Base-by-base conservation (phyloP, 768 basidiomycete genomes). In the Phanerodontia chrysosporium region DNA sequence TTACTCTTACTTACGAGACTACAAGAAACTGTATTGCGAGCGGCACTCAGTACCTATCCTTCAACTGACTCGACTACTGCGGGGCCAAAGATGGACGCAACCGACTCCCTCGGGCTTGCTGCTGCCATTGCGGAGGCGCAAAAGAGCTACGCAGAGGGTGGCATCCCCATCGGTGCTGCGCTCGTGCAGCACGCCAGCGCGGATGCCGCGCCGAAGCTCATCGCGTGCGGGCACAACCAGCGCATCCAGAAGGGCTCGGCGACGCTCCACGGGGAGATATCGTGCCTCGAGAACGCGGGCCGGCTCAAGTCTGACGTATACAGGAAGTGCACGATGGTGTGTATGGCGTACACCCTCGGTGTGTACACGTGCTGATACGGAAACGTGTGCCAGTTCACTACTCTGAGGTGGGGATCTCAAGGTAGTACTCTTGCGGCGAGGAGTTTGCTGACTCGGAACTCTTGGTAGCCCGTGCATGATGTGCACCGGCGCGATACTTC, bases 131-230 rank as follows among this genome's bases (percentile, higher is more conserved):
- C 61, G 3, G 75, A 85, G 61, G 85, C 82, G 0, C 66, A 67
- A 32, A 75, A 76, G 52, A 78, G 83, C 56, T 75, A 75, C 42
- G 64, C 58, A 0, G 79, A 86, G 59, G 82, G 83, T 1, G 85
- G 86, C 0, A 74, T 86, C n/a, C 84, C 85, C 12, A 87, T 87
- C 61, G 85, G 86, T 12, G 79, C 81, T 3, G 78, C 76, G 1
- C 71, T 86, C 42, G 64, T 81, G 46, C 45, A 59, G 45, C 32
- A 66, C 61, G 49, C 57, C 35, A 22, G 59, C 51, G 55, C 51
- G 24, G 51, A 59, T 16, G 57, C 58, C 12, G 54, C 45, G 21
- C 59, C 65, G 10, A 45, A 42, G 0, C 66, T 80, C 28, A 66
- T 82, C 18, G 79, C 79, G 5, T 71, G 74, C 9, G 76, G 76